A percentile compares a stretch with the other conserved stretches of the same genome.
Evolutionary conservation across 352 stramenopile genomes (phyloP).

Genomic region (Phytopythium chamaehyphon): DNA sequence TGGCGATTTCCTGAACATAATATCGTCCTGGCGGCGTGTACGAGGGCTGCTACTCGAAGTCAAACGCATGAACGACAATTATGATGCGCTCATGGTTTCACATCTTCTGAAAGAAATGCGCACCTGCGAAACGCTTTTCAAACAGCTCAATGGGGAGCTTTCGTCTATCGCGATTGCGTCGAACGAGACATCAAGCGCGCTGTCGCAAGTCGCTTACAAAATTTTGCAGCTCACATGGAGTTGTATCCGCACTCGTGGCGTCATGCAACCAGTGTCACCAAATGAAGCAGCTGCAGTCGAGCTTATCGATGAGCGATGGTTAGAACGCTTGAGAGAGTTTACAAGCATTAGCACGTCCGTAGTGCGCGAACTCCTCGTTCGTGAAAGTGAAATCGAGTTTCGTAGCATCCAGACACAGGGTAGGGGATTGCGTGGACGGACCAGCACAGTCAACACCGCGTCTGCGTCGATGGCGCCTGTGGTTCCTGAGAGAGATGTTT

Average conservation of each 20-base stretch:
- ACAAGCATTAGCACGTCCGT: conserved; percentile 34
- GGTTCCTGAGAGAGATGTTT: conserved; percentile 58
- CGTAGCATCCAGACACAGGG: neutral
- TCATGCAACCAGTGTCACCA: conserved; percentile 6
- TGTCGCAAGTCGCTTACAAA: conserved; percentile 69
- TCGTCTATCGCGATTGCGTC: conserved; percentile 55
- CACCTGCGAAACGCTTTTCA: conserved; percentile 70
- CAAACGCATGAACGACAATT: conserved; percentile 73
- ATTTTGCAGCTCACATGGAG: conserved; percentile 61
- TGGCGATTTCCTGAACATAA: conserved; percentile 54
- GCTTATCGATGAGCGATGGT: conserved; percentile 60
- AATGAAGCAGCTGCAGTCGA: conserved; percentile 27
- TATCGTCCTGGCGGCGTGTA: conserved; percentile 77
- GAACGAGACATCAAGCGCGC: conserved; percentile 65
- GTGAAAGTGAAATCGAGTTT: conserved; percentile 27
- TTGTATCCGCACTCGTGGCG: conserved; percentile 33
- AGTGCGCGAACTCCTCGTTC: conserved; percentile 56
- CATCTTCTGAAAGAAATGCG: conserved; percentile 82
- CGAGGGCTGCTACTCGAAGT: conserved; percentile 50
- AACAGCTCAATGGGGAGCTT: conserved; percentile 67
- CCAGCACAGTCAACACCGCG: neutral
- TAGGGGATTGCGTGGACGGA: neutral
- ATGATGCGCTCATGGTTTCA: conserved; percentile 61
- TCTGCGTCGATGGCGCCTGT: conserved; percentile 20
- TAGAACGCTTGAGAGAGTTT: conserved; percentile 66